Evolutionary conservation across 2,329 filamentous ascomycete genomes (phyloP), one percentile per base, ranked within the genome.

Genomic region (Phyllosticta citribraziliensis): DNA sequence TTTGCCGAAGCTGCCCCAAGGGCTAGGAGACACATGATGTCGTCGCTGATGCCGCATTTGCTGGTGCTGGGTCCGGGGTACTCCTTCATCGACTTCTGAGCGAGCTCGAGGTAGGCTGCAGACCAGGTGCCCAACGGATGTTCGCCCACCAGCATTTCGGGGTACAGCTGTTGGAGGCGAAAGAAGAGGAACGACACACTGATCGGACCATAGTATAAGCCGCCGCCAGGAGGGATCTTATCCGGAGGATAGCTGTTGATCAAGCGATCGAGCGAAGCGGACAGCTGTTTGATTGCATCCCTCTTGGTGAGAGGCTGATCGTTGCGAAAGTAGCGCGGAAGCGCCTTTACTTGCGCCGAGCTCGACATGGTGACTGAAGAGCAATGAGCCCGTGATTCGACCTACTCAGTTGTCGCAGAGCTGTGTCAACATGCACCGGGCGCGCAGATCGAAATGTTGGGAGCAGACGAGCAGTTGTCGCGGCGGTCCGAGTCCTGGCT

Each of bases 141-240:
- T 56, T 74, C 74, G 64, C 78, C 78, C 63, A 81, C 72, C 20
- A 71, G 70, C 61, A 80, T 65, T 63, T 80, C 76, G 1, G 77
- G 75, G 64, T 81, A 80, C 60, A 78, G 68, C 60, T 75, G 75
- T 63, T 80, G 78, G 6, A 81, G 75, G 20, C 78, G 72, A 64
- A 79, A 77, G 69, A 81, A 79, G 33, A 78, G 72, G 65, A 78
- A 80, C 27, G 79, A 78, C 52, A 81, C 74, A 55, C 73, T 76
- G 54, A 79, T 76, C 9, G 78, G 77, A 17, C 79, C 79, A 68
- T 79, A 77, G 70, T 79, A 80, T 27, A 81, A 72, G 22, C 79
- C 79, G 50, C 79, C 79, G 54, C 75, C 74, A 10, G 78, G 77
- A 30, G 72, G 71, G 55, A 80, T 68, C 52, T 72, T 70, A 53